Conservation (phyloP, 23 red algal species). For the Pyropia haitanensis region DNA sequence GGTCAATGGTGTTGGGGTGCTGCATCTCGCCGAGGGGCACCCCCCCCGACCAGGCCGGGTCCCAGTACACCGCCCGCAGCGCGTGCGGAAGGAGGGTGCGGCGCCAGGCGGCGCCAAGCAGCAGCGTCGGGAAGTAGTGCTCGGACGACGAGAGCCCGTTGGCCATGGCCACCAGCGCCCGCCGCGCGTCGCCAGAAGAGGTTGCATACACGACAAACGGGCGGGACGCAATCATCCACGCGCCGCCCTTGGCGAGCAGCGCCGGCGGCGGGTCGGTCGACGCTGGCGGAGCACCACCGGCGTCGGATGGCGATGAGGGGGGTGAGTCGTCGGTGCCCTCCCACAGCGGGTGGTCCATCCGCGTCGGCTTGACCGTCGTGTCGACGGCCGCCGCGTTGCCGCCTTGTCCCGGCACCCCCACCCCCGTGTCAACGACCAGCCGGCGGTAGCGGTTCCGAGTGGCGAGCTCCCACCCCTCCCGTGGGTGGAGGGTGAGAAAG, state of each 20-base stretch:
- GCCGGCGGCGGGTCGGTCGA: no score
- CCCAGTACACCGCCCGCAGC: constrained; percentile 50
- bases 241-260: constrained; percentile 41
- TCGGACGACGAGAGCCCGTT: constrained; percentile 46
- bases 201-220: constrained; percentile 23
- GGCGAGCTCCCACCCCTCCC: constrained; percentile 27
- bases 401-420: constrained; percentile 24
- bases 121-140: constrained; percentile 51
- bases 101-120: constrained; percentile 41
- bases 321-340: neutral
- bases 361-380: constrained; percentile 16
- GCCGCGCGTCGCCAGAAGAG: constrained; percentile 24
- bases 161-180: constrained; percentile 50
- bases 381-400: constrained; percentile 19
- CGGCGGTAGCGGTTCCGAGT: constrained; percentile 31
- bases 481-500: constrained; percentile 44
- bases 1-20: constrained; percentile 38
- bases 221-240: constrained; percentile 49
- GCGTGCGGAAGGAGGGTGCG: constrained; percentile 41
- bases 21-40: constrained; percentile 31
- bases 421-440: constrained; percentile 35
- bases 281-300: no score
- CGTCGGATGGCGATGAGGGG: no score
- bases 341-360: constrained; percentile 23
- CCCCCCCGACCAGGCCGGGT: constrained; percentile 14